These are phyloP conservation scores for Diplodia corticola DNA, from an alignment of 2,329 filamentous ascomycete genomes.

Conservation along the genomic window DNA sequence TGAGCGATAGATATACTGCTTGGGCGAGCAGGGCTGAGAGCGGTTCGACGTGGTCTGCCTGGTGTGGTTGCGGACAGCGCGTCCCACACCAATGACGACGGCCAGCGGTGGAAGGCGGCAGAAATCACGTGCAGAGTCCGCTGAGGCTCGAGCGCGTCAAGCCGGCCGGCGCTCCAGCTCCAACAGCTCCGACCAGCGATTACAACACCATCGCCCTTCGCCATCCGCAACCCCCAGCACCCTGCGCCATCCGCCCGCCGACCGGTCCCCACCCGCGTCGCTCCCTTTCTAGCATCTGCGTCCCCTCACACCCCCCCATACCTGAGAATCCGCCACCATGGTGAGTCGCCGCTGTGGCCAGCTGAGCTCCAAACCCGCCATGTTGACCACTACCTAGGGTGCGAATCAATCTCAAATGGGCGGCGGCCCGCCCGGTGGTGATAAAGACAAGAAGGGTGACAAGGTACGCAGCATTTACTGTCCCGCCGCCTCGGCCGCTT, in stretches of 20 bases:
- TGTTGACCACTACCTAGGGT: constrained; percentile 57
- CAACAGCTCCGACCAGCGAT: constrained; percentile 25
- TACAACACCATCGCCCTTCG: constrained; percentile 33
- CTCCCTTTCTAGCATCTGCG: constrained; percentile 8
- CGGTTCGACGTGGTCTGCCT: constrained; percentile 18
- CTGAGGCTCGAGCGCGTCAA: background rate
- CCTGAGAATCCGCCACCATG: constrained; percentile 15
- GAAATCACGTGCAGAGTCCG: background rate
- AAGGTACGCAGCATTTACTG: constrained; percentile 40
- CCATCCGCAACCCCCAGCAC: constrained; percentile 28
- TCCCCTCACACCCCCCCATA: background rate
- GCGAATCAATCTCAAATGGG: constrained; percentile 87
- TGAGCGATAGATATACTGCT: constrained; percentile 13
- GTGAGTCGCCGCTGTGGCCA: constrained; percentile 18
- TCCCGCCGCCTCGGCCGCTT: too few relatives aligned
- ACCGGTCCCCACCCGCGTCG: constrained; percentile 27
- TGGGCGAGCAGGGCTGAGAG: background rate
- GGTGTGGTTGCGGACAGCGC: constrained; percentile 12
- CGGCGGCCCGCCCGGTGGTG: constrained; percentile 66
- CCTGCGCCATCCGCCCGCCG: constrained; percentile 26
- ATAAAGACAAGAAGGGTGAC: constrained; percentile 84
- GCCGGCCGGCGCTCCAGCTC: constrained; percentile 1
- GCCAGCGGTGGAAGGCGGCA: background rate
- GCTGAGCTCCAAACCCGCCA: constrained; percentile 31
- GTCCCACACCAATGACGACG: constrained; percentile 6